Conservation (phyloP, 345 rosid genomes). For the Microcos paniculata region DNA sequence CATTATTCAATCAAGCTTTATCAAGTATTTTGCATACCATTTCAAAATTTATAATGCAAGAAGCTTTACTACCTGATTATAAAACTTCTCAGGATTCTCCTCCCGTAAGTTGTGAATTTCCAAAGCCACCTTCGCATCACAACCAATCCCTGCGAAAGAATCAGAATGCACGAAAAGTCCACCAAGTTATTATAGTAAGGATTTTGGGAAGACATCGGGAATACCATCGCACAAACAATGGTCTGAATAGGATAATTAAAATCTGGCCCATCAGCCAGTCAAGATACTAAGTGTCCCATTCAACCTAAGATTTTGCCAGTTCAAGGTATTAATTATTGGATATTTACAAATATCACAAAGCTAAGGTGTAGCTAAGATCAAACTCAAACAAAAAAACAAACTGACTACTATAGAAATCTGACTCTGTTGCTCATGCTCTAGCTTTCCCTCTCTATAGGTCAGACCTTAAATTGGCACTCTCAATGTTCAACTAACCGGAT, state of each 20-base stretch:
- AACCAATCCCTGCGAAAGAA: slow-evolving; percentile 62
- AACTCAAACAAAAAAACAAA: not conserved
- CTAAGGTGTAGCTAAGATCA: not conserved
- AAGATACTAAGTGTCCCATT: not conserved
- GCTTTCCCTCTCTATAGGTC: not conserved
- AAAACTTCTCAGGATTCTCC: slow-evolving; percentile 83
- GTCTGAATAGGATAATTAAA: slow-evolving; percentile 2
- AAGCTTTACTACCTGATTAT: slow-evolving; percentile 58
- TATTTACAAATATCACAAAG: not conserved
- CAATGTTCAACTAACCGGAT: not conserved
- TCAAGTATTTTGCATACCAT: slow-evolving; percentile 3
- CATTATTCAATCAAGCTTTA: not conserved
- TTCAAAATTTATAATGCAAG: not conserved
- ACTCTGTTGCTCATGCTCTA: not conserved
- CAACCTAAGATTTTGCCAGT: not conserved
- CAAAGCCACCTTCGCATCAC: slow-evolving; percentile 92
- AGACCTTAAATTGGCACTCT: not conserved
- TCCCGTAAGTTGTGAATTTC: slow-evolving; percentile 83
- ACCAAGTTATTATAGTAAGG: not conserved
- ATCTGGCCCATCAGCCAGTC: not conserved
- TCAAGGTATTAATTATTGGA: not conserved
- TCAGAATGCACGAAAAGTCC: not conserved
- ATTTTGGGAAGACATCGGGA: not conserved
- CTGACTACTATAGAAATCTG: not conserved
- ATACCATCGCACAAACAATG: not conserved